Conservation (phyloP, 495 filamentous ascomycete species). For the Astrothelium subdiscretum region DNA sequence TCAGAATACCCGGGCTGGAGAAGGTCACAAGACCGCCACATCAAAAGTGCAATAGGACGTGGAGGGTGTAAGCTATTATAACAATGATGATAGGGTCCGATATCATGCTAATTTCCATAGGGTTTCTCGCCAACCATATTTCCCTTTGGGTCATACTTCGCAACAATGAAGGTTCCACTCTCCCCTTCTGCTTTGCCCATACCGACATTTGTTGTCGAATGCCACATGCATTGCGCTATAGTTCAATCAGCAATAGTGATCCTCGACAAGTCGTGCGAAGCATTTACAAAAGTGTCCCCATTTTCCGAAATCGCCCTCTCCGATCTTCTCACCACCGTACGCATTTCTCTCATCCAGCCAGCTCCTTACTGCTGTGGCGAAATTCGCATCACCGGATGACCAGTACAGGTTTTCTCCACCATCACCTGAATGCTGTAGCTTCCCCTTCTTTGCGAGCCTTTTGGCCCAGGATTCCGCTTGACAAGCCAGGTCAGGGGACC, state of each 20-base stretch:
- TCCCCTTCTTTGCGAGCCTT: constrained; percentile 21
- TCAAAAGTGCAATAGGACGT: too few species aligned
- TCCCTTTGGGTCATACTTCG: constrained; percentile 28
- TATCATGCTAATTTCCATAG: not conserved
- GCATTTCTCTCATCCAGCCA: constrained; percentile 27
- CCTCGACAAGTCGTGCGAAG: not conserved
- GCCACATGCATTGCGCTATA: constrained; percentile 33
- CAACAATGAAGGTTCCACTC: constrained; percentile 29
- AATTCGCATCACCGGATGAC: constrained; percentile 7
- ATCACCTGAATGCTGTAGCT: constrained; percentile 26
- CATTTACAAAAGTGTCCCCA: constrained; percentile 27
- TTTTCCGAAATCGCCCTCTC: constrained; percentile 24
- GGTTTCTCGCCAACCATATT: constrained; percentile 27
- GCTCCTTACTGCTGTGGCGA: constrained; percentile 12
- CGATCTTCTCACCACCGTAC: constrained; percentile 31
- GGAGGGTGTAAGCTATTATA: not conserved
- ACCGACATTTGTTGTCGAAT: constrained; percentile 27
- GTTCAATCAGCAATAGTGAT: not conserved
- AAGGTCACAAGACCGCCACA: too few species aligned
- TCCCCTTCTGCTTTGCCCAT: constrained; percentile 26
- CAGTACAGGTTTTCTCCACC: constrained; percentile 31
- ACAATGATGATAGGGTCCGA: not conserved
- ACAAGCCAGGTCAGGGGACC: constrained; percentile 27
- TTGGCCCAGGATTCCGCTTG: constrained; percentile 26
- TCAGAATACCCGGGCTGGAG: too few species aligned